A percentile compares a stretch with the other conserved stretches of the same genome.
phyloP scores from a whole-genome alignment of 2,329 filamentous ascomycete species.

The Zasmidium angulare region DNA sequence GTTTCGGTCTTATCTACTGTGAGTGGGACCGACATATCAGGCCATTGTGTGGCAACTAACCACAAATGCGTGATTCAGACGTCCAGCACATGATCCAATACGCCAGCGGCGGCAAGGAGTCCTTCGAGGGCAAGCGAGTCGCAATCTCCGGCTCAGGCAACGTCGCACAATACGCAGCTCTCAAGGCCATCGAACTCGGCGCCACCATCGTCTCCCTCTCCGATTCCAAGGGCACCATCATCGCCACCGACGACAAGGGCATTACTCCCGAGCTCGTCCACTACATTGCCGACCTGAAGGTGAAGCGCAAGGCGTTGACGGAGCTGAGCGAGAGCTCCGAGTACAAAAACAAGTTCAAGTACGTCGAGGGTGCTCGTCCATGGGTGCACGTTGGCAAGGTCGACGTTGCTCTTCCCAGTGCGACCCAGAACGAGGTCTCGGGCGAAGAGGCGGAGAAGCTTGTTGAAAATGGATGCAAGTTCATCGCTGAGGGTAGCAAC shows the following conservation, averaged over 20 bases:
- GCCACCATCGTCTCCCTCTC: constrained; percentile 89
- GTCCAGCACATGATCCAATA: constrained; percentile 94
- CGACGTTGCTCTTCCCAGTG: constrained; percentile 87
- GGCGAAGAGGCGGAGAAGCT: constrained; percentile 85
- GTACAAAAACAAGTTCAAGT: constrained; percentile 70
- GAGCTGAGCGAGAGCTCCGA: constrained; percentile 61
- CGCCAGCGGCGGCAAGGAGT: constrained; percentile 73
- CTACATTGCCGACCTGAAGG: constrained; percentile 80
- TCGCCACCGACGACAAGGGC: constrained; percentile 67
- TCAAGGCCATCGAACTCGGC: constrained; percentile 95
- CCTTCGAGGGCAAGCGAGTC: constrained; percentile 86
- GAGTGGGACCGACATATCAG: constrained; percentile 30
- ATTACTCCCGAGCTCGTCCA: constrained; percentile 80
- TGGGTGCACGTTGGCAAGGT: constrained; percentile 89
- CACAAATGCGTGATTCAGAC: constrained; percentile 47
- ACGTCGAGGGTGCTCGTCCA: constrained; percentile 81
- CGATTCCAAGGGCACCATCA: constrained; percentile 82
- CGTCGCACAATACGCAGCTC: constrained; percentile 94
- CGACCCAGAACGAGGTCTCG: constrained; percentile 97
- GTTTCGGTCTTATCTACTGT: constrained; percentile 90
- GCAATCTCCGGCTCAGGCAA: constrained; percentile 97
- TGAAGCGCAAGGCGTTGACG: constrained; percentile 78
- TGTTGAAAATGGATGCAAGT: constrained; percentile 72
- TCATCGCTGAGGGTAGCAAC: constrained; percentile 95
- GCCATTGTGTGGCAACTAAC: background rate